These are phyloP conservation scores for Gardenia jasminoides DNA, from an alignment of 257 asterid genomes.

Conservation along the genomic window DNA sequence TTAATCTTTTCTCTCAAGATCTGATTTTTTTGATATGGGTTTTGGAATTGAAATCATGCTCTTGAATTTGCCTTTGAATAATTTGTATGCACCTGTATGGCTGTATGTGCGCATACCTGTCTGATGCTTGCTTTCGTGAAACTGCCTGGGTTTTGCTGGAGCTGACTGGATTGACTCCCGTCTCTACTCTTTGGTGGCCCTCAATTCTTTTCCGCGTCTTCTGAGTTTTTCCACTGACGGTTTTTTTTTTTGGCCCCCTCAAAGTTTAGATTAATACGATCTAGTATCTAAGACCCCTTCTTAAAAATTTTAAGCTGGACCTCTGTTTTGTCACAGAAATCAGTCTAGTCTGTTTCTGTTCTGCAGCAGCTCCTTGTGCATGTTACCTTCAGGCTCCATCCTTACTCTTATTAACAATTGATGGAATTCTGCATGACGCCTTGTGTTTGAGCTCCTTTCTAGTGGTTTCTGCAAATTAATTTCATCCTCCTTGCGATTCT, in stretches of 20 bases:
- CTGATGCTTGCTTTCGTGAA: neutral
- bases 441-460: neutral
- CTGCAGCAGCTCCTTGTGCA: neutral
- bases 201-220: slow-evolving; percentile 12
- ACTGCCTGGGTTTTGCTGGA: slow-evolving; percentile 6
- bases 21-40: neutral
- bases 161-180: slow-evolving; percentile 5
- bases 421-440: neutral
- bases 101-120: neutral
- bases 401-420: no score
- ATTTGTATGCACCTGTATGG: neutral
- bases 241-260: neutral
- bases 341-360: neutral
- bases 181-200: slow-evolving; percentile 19
- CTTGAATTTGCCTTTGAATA: neutral
- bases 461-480: neutral
- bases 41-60: neutral
- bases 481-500: neutral
- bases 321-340: neutral
- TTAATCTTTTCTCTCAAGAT: slow-evolving; percentile 21
- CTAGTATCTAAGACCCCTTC: neutral
- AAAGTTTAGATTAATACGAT: neutral
- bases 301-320: neutral
- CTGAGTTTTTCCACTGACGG: neutral
- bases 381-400: neutral